These are phyloP conservation scores for Trametes pubescens DNA, from an alignment of 1,284 basidiomycete genomes.

Conservation along the genomic window DNA sequence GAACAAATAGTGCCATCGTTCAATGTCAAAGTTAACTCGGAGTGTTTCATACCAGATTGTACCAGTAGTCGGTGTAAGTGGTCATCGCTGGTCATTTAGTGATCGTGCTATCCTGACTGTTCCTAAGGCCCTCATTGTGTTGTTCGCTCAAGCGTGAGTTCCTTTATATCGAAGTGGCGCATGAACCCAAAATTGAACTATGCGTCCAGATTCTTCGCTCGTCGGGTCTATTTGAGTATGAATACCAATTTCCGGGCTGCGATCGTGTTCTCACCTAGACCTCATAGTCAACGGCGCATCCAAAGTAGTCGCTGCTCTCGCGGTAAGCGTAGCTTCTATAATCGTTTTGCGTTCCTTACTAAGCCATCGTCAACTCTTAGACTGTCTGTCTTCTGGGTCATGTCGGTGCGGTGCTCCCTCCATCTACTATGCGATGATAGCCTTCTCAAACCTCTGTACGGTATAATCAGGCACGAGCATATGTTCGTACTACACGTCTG, in stretches of 20 bases:
- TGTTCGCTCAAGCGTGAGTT: constrained; percentile 5
- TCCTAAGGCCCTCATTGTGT: neutral
- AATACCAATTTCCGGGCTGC: neutral
- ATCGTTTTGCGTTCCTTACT: neutral
- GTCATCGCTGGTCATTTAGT: no score
- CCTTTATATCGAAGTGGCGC: neutral
- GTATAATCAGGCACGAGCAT: constrained; percentile 2
- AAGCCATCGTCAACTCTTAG: neutral
- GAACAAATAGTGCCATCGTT: no score
- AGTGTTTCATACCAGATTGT: no score
- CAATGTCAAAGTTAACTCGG: no score
- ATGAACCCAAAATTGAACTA: neutral
- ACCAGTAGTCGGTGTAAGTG: neutral
- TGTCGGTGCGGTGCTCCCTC: neutral
- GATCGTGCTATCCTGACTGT: neutral
- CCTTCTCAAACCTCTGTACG: neutral
- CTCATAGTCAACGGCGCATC: neutral
- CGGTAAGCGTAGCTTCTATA: neutral
- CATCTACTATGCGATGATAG: neutral
- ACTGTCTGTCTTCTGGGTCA: neutral
- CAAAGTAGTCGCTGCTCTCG: neutral
- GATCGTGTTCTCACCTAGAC: neutral
- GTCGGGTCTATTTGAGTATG: constrained; percentile 17
- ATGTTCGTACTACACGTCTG: neutral
- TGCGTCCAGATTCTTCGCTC: constrained; percentile 11